Percentiles rank a stretch among this genome's conserved stretches.
phyloP scores from a whole-genome alignment of 78 protist genomes.

The Cavenderia fasciculata region DNA sequence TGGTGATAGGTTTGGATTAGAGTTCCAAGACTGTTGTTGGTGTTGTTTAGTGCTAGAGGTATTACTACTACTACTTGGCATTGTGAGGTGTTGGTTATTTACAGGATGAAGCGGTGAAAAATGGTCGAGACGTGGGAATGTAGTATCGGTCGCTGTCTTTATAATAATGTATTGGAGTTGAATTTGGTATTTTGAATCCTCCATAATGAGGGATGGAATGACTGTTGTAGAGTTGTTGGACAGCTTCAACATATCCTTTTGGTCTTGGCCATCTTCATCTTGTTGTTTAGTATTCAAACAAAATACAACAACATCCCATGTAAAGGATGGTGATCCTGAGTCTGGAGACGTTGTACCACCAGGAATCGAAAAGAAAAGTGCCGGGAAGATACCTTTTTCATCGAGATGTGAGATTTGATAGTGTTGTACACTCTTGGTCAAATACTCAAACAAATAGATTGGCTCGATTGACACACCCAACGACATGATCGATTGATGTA shows the following conservation, averaged over 20 bases:
- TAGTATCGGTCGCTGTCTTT: conserved; percentile 29
- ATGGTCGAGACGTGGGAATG: conserved; percentile 68
- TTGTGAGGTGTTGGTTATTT: background rate
- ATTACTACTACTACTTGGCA: background rate
- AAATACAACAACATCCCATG: conserved; percentile 55
- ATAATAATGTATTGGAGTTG: conserved; percentile 57
- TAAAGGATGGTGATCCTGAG: background rate
- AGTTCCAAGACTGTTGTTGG: background rate
- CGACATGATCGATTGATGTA: conserved; percentile 12
- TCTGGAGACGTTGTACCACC: background rate
- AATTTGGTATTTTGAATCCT: conserved; percentile 34
- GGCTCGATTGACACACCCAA: conserved; percentile 30
- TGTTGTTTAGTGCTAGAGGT: background rate
- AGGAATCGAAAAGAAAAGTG: conserved; percentile 22
- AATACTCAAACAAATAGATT: conserved; percentile 5
- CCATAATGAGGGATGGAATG: too few relatives aligned
- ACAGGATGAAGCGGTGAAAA: conserved; percentile 5
- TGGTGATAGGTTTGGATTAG: background rate
- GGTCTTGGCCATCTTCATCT: background rate
- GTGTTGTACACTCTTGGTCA: conserved; percentile 8
- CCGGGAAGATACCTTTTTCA: conserved; percentile 31
- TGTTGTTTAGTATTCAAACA: conserved; percentile 19
- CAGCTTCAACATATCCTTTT: background rate
- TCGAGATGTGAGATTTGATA: conserved; percentile 16
- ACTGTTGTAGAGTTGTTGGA: background rate